Evolutionary conservation across 2,329 filamentous ascomycete genomes (phyloP), one percentile per base, ranked within the genome.

Genomic region (Colletotrichum magnum): DNA sequence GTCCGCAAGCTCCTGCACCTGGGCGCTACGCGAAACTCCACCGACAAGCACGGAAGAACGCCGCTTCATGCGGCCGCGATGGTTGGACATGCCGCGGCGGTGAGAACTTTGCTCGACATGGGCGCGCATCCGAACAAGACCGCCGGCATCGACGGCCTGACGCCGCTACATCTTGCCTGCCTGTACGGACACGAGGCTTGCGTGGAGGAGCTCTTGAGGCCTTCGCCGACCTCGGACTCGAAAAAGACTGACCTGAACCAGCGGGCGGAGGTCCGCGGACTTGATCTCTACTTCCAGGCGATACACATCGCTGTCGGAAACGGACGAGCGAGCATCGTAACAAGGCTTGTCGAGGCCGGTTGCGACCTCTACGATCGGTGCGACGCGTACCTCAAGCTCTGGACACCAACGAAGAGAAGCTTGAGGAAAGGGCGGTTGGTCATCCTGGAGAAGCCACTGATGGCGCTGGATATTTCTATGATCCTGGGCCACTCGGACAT

Each of bases 11-110:
- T 18, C 18, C 18, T 18, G 18, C 18, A 18, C 18, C 18, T 18
- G 18, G 18, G 18, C 18, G 18, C 18, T 18, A 18, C 18, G 18
- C 18, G 18, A 18, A 18, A 18, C 18, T 18, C 18, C 18, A 18
- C 18, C 18, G 18, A 18, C 18, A 18, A 18, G 18, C 18, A 18
- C 18, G 18, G 18, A 50, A 28, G 4, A 41, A 64, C 26, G 12
- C 53, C 64, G 18, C 53, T 64, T 5, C 64, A 64, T 12, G 64
- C 64, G 1, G 59, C 64, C 2, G 52, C 51, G 15, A 58, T 58
- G 4, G 36, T 36, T 6, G 43, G 51, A 0, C 41, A 39, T 2
- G 6, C 45, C 2, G 13, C 16, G 2, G 52, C 47, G 2, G 59
- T 64, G 7, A 21, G n/a, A 3, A 4, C 53, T 5, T n/a, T 64